Conservation (phyloP, 2,329 filamentous ascomycete genomes). For the Cladobotryum mycophilum region DNA sequence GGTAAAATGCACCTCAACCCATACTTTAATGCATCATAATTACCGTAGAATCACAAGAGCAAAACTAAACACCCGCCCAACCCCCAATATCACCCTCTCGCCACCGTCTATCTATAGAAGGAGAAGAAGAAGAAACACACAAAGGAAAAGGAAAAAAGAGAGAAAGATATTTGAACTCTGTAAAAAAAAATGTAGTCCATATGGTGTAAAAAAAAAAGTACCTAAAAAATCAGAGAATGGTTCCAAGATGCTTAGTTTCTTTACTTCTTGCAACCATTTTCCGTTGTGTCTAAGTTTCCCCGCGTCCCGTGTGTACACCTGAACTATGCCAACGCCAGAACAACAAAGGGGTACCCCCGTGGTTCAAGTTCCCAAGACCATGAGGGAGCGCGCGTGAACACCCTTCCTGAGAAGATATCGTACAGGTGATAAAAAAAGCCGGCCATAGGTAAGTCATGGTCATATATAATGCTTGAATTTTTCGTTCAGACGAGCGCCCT, state of each 20-base stretch:
- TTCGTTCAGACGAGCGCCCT: too few relatives aligned
- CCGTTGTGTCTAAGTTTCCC: too few relatives aligned
- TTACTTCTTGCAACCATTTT: too few relatives aligned
- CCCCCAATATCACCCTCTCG: too few relatives aligned
- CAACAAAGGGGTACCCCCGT: background rate
- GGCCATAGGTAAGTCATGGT: background rate
- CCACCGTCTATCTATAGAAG: background rate
- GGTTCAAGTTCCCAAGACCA: background rate
- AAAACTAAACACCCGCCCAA: too few relatives aligned
- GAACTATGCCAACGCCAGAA: slow-evolving; percentile 8
- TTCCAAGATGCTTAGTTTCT: too few relatives aligned
- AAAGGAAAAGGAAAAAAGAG: background rate
- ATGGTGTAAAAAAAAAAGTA: background rate
- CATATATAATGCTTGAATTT: too few relatives aligned
- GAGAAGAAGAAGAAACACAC: background rate
- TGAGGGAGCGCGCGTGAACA: background rate
- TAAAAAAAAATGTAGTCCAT: background rate
- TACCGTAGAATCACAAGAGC: too few relatives aligned
- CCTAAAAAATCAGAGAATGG: too few relatives aligned
- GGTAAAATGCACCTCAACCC: too few relatives aligned
- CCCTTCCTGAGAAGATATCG: slow-evolving; percentile 1
- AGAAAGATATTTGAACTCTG: background rate
- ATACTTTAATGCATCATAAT: too few relatives aligned
- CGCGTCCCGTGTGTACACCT: slow-evolving; percentile 4
- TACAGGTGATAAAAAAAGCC: slow-evolving; percentile 1